A percentile compares a stretch with the other conserved stretches of the same genome.
These are phyloP conservation scores for Candida freyschussii DNA, from an alignment of 1,139 yeast species.

Conservation along the genomic window DNA sequence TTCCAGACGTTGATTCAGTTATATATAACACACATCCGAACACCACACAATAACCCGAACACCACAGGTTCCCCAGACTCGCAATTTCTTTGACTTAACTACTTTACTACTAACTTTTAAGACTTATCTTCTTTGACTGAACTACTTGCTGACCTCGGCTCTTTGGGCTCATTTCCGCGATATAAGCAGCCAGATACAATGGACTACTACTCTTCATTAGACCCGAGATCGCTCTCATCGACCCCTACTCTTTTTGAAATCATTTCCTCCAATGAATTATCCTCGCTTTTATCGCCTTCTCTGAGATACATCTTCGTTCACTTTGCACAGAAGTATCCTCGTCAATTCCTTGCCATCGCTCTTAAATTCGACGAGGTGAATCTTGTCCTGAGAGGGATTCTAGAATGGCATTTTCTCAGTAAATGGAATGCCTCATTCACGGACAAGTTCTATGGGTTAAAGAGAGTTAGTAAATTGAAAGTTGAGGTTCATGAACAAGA, in stretches of 20 bases:
- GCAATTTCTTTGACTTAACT: no score
- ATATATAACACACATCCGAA: no score
- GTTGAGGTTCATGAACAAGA: conserved; percentile 21
- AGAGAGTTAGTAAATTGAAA: conserved; percentile 42
- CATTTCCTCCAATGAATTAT: conserved; percentile 75
- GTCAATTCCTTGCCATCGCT: conserved; percentile 55
- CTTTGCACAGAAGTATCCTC: conserved; percentile 77
- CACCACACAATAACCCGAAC: no score
- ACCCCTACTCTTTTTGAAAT: conserved; percentile 82
- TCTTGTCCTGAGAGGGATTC: conserved; percentile 51
- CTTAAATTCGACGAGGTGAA: conserved; percentile 77
- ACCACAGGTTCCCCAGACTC: no score
- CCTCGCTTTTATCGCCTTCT: conserved; percentile 75
- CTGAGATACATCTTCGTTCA: conserved; percentile 74
- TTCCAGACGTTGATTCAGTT: no score
- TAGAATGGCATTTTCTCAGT: conserved; percentile 69
- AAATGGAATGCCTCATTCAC: conserved; percentile 86
- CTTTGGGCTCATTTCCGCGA: no score
- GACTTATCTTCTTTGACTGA: no score
- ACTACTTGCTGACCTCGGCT: no score
- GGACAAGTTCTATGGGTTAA: conserved; percentile 88
- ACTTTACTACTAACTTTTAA: no score
- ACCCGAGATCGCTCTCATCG: conserved; percentile 69
- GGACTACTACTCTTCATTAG: conserved; percentile 81
- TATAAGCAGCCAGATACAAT: conserved; percentile 32